phyloP scores from a whole-genome alignment of 1,284 basidiomycete species.

The Ceratobasidium sp. region DNA sequence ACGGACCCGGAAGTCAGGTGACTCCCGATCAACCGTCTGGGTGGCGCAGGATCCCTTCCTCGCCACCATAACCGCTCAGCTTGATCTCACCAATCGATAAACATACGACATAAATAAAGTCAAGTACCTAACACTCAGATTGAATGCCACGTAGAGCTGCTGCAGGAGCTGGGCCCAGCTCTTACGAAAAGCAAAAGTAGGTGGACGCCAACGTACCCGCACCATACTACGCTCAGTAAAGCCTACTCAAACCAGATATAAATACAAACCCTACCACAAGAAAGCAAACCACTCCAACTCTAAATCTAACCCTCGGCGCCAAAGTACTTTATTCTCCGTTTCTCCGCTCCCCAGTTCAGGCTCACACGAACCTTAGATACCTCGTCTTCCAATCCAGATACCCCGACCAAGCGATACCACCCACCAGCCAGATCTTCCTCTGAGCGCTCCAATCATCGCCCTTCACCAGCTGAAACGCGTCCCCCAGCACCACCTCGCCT shows the following conservation, averaged over 20 bases:
- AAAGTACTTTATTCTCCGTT: background rate
- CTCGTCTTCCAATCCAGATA: slow-evolving; percentile 10
- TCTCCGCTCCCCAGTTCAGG: too few species aligned
- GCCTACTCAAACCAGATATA: background rate
- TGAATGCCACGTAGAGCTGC: slow-evolving; percentile 9
- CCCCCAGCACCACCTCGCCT: background rate
- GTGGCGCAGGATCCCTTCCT: background rate
- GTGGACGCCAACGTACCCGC: background rate
- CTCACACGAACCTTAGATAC: slow-evolving; percentile 9
- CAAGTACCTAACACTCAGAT: too few species aligned
- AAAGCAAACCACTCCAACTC: background rate
- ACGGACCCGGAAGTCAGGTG: background rate
- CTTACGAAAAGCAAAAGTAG: slow-evolving; percentile 11
- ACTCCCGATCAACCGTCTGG: background rate
- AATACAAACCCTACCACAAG: slow-evolving; percentile 29
- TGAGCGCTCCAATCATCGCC: background rate
- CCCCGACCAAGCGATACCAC: background rate
- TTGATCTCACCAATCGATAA: background rate
- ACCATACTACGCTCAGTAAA: background rate
- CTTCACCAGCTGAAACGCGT: background rate
- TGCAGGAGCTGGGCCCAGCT: background rate
- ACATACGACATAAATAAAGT: background rate
- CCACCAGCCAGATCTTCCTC: background rate
- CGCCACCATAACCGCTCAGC: slow-evolving; percentile 10
- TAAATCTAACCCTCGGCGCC: slow-evolving; percentile 1